Conservation (phyloP, 768 basidiomycete genomes). For the Macrolepiota albuminosa region DNA sequence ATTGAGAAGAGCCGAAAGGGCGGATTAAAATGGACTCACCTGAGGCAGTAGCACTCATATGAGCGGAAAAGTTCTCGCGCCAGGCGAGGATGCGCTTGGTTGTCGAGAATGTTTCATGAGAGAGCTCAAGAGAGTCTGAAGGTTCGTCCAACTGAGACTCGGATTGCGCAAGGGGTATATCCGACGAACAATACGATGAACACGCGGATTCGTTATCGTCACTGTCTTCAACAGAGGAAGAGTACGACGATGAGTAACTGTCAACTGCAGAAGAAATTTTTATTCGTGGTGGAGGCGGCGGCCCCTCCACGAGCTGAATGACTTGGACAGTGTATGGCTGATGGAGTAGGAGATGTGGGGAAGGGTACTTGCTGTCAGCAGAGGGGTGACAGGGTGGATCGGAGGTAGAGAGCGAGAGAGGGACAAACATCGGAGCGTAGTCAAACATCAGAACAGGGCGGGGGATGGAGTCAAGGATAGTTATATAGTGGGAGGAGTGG, state of each 20-base stretch:
- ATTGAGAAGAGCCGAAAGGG: slow-evolving; percentile 7
- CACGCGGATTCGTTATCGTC: slow-evolving; percentile 44
- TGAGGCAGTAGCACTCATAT: slow-evolving; percentile 32
- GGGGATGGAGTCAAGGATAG: slow-evolving; percentile 15
- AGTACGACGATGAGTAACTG: slow-evolving; percentile 35
- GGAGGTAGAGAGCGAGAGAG: slow-evolving; percentile 13
- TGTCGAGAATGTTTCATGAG: slow-evolving; percentile 45
- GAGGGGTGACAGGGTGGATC: slow-evolving; percentile 21
- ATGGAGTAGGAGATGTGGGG: slow-evolving; percentile 41
- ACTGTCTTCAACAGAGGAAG: slow-evolving; percentile 22
- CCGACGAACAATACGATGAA: slow-evolving; percentile 74
- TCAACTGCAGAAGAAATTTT: slow-evolving; percentile 32
- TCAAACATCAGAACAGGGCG: slow-evolving; percentile 22
- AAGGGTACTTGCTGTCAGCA: slow-evolving; percentile 26
- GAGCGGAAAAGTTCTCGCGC: slow-evolving; percentile 54
- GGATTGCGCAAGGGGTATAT: slow-evolving; percentile 33
- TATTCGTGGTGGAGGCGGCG: slow-evolving; percentile 50
- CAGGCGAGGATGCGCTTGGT: slow-evolving; percentile 70
- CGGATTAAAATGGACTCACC: slow-evolving; percentile 27
- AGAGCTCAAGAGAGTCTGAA: slow-evolving; percentile 18
- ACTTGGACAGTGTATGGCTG: slow-evolving; percentile 54
- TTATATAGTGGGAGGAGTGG: slow-evolving; percentile 17
- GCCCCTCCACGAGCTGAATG: slow-evolving; percentile 70
- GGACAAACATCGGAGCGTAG: slow-evolving; percentile 18
- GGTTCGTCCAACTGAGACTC: slow-evolving; percentile 18